Evolutionary conservation across 306 rosid genomes (phyloP), one percentile per base, ranked within the genome.

Genomic region (Purshia tridentata): DNA sequence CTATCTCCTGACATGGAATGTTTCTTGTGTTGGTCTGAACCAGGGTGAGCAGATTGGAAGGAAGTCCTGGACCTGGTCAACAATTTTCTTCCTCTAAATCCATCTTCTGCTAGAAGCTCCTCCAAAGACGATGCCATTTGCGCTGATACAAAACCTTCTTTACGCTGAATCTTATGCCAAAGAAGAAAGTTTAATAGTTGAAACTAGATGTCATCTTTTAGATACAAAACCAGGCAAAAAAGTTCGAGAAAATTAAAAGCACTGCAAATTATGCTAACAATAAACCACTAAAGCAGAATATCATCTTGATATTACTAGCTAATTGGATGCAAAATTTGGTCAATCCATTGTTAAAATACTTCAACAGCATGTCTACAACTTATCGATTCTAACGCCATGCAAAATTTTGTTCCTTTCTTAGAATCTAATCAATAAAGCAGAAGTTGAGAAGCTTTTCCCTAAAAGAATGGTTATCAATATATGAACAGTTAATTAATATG

Each of bases 91-190:
- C 87, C 90, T 77, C 73, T 90, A 81, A 92, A 92, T 14, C 98
- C 98, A 77, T 92, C 98, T 81, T 81, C 63, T 51, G 85, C 86
- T 58, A 92, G 91, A 78, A 92, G 96, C 67, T 92, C 86, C 78
- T 86, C 84, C 84, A 92, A 84, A 57, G 98, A 88, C 53, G 93
- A 85, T 48, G 94, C 84, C 98, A 92, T 92, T 53, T 69, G 8
- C 16, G 65, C 70, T 56, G 73, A 37, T 48, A 67, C 63, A 56
- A 56, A 68, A 41, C 35, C 64, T 76, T 53, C 73, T 51, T 12
- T 62, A n/a, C 48, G 67, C 42, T 9, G 16, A 62, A 75, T 77
- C 76, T 47, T 69, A 72, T 74, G 42, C 69, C 70, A 20, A 72
- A 51, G 60, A 50, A 65, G 42, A 39, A 55, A 48, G 9, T 60